These are phyloP conservation scores for Pleurozium schreberi DNA, from an alignment of 225 moss, liverwort and hornwort species.

Conservation along the genomic window DNA sequence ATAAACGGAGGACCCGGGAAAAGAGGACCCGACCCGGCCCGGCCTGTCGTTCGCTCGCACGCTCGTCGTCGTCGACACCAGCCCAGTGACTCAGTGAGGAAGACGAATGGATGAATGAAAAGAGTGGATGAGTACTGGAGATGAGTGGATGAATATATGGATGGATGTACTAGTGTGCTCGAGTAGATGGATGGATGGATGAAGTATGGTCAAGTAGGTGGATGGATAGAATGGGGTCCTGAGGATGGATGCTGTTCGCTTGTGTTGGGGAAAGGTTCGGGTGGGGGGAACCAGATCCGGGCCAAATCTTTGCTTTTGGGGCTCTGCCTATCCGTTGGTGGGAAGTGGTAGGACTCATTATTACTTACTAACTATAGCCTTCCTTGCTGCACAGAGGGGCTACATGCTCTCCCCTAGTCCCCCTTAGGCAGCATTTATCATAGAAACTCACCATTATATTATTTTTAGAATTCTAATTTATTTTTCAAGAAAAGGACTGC, in stretches of 20 bases:
- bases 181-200: not conserved
- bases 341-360: not conserved
- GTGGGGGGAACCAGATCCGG: not conserved
- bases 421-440: not conserved
- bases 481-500: not conserved
- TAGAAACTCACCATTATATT: not conserved
- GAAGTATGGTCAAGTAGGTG: no score
- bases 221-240: not conserved
- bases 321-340: not conserved
- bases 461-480: not conserved
- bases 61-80: not conserved
- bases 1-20: not conserved
- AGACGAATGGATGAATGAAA: not conserved
- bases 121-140: not conserved
- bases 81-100: not conserved
- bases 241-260: not conserved
- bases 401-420: not conserved
- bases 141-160: not conserved
- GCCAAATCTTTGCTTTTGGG: slow-evolving; percentile 2
- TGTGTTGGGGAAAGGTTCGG: not conserved
- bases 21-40: not conserved
- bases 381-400: not conserved
- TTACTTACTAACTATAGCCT: not conserved
- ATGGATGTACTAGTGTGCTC: no score
- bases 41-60: not conserved